Percentiles rank a stretch among this genome's conserved stretches.
phyloP scores from a whole-genome alignment of 208 protist species.

The Phytomonas sp. region DNA sequence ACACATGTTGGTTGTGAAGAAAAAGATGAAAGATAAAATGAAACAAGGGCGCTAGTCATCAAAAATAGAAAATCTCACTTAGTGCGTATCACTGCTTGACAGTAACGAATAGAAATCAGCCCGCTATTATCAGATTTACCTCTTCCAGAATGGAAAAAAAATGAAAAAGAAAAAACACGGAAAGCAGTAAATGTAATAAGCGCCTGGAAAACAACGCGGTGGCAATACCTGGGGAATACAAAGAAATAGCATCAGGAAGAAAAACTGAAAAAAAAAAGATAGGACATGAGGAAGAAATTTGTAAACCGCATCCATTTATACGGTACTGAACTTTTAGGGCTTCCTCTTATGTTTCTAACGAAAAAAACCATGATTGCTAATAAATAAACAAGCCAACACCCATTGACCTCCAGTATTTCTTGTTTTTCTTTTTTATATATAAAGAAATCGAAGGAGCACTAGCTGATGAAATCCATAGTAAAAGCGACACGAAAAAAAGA shows the following conservation, averaged over 20 bases:
- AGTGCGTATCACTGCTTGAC: neutral
- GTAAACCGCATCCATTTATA: neutral
- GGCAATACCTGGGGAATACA: neutral
- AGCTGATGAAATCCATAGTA: too few relatives aligned
- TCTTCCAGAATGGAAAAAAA: neutral
- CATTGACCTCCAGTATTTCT: too few relatives aligned
- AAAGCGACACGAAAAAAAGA: conserved; percentile 11
- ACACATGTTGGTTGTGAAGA: conserved; percentile 1
- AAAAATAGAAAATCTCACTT: neutral
- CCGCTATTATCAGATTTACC: too few relatives aligned
- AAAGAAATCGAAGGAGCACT: too few relatives aligned
- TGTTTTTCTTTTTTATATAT: too few relatives aligned
- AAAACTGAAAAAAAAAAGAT: conserved; percentile 12
- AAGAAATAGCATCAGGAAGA: conserved; percentile 3
- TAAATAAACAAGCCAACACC: conserved; percentile 6
- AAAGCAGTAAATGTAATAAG: too few relatives aligned
- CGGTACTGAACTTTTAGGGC: too few relatives aligned
- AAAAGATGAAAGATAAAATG: conserved; percentile 7
- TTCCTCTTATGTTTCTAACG: too few relatives aligned
- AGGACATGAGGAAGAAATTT: neutral
- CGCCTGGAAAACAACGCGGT: too few relatives aligned
- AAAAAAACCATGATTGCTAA: neutral
- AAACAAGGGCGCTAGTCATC: neutral
- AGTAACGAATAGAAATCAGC: neutral
- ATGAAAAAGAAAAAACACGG: conserved; percentile 1